phyloP scores from a whole-genome alignment of 495 filamentous ascomycete species.

The Penicillium canariense region DNA sequence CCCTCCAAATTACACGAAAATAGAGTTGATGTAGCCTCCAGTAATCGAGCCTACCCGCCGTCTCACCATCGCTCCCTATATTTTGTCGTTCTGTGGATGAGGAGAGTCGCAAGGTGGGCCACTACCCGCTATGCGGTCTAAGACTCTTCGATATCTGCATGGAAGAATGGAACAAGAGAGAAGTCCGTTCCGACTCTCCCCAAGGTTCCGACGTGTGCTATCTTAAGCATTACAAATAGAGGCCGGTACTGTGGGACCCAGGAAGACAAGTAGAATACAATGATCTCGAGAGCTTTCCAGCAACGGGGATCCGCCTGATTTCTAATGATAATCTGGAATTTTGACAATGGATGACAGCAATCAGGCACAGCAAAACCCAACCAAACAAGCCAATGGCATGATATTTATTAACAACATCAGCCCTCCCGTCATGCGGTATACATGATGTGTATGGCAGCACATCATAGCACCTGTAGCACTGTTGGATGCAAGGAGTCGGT shows the following conservation, averaged over 20 bases:
- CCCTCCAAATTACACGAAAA: constrained; percentile 18
- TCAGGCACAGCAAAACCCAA: too few species aligned
- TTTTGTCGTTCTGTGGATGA: neutral
- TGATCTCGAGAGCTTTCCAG: neutral
- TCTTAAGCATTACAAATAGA: neutral
- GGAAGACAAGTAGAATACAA: neutral
- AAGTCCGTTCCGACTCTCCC: neutral
- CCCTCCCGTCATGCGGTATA: too few species aligned
- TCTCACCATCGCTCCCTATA: constrained; percentile 11
- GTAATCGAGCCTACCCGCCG: constrained; percentile 13
- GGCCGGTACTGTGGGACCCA: constrained; percentile 2
- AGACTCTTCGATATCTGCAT: constrained; percentile 16
- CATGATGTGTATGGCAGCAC: neutral
- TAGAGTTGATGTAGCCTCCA: constrained; percentile 29
- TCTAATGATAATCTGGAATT: neutral
- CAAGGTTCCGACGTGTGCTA: neutral
- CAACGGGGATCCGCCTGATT: neutral
- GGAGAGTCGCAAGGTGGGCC: neutral
- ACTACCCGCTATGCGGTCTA: neutral
- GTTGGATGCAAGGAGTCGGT: neutral
- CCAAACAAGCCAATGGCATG: too few species aligned
- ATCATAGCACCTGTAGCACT: neutral
- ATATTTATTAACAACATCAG: too few species aligned
- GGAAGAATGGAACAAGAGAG: neutral
- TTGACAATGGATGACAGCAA: neutral